Evolutionary conservation across 306 rosid species (phyloP), one percentile per base, ranked within the genome.

Genomic region (Lathyrus sativus): DNA sequence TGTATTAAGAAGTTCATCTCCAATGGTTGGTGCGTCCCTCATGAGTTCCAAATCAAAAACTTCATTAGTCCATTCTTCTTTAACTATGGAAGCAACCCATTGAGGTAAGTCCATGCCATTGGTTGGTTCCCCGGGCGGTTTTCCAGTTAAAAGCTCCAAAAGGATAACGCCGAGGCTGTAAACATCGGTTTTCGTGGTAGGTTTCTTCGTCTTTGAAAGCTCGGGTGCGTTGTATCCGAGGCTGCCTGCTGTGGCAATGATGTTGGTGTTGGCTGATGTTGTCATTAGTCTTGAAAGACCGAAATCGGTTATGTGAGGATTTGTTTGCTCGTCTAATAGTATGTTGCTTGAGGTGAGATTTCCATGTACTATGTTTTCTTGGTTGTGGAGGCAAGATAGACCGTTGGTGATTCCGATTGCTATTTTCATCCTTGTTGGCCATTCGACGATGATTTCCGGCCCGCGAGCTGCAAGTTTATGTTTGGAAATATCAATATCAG

Each of bases 11-110:
- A 91, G 67, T 50, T 88, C 89, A 72, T 91, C 97, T 0, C 88
- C 87, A 2, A 85, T 85, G 43, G 73, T 24, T 51, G 86, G 80
- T 44, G 83, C 85, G 77, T 88, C 96, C 72, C 87, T 86, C 86
- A 86, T 85, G 22, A 91, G 82, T 62, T 91, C 97, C 88, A 91
- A 82, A 64, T 91, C 97, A 49, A 91, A 91, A 50, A 91, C 97
- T 85, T 89, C 96, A 73, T 89, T 89, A 0, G 93, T 87, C 91
- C 96, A 85, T 59, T 89, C 96, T 70, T 87, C 97, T 53, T 91
- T 88, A 3, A 91, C 97, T 4, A 88, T 91, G 1, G 97, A 91
- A 0, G 96, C 97, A 56, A 91, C 97, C 93, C 93, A 91, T 17
- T 91, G 97, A 0, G 97, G 97, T 79, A 91, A 84, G 39, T 91